Conservation (phyloP, 768 basidiomycete genomes). For the Mycena pura region DNA sequence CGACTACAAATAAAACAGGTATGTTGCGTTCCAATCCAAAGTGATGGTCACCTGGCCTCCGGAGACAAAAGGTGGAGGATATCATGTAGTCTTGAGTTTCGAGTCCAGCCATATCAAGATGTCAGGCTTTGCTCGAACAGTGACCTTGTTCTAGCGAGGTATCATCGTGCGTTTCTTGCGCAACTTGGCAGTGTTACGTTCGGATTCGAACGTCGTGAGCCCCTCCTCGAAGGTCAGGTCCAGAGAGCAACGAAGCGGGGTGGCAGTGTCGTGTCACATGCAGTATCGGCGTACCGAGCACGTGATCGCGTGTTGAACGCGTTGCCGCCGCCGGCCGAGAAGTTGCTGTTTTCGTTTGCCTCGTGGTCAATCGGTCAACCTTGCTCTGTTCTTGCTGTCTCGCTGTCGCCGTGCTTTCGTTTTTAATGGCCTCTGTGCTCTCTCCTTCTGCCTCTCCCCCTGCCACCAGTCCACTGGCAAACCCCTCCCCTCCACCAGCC, state of each 20-base stretch:
- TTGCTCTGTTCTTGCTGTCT: slow-evolving; percentile 7
- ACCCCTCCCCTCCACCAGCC: slow-evolving; percentile 30
- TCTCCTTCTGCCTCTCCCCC: not conserved
- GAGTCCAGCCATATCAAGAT: not conserved
- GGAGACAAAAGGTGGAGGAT: not conserved
- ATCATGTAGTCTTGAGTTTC: not conserved
- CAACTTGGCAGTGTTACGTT: not conserved
- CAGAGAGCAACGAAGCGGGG: not conserved
- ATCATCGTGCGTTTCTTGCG: not conserved
- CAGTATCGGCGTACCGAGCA: not conserved
- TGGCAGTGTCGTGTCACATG: not conserved
- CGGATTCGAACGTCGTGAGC: not conserved
- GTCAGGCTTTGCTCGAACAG: not conserved
- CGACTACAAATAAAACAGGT: no score
- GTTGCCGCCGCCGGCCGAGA: not conserved
- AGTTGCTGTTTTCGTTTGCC: not conserved
- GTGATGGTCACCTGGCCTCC: not conserved
- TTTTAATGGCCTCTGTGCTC: not conserved
- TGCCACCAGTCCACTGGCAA: slow-evolving; percentile 29
- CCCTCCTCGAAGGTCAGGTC: not conserved
- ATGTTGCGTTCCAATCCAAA: no score
- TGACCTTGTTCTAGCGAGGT: not conserved
- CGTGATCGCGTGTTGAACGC: not conserved
- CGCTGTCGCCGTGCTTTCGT: slow-evolving; percentile 1
- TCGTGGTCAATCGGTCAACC: not conserved